These are phyloP conservation scores for Musa troglodytarum DNA, from an alignment of 176 grass and related monocot genomes.

Conservation along the genomic window DNA sequence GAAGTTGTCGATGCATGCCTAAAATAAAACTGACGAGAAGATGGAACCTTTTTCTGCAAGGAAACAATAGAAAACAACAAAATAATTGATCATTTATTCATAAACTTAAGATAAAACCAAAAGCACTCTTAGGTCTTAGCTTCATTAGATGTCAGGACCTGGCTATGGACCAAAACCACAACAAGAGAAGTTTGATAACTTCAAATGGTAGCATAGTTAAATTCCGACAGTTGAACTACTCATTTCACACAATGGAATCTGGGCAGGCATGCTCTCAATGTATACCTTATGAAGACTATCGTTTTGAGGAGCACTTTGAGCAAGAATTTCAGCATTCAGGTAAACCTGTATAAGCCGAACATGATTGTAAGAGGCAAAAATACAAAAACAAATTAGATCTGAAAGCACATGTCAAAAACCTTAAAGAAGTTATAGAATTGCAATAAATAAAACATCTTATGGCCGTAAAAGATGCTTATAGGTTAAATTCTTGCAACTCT, in stretches of 20 bases:
- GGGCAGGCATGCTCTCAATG: neutral
- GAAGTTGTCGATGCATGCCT: constrained; percentile 30
- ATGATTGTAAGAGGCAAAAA: neutral
- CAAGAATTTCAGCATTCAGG: constrained; percentile 57
- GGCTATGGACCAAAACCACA: no score
- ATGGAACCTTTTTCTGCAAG: constrained; percentile 41
- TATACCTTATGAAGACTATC: constrained; percentile 53
- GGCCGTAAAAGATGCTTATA: no score
- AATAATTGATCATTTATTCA: neutral
- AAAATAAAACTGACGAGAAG: constrained; percentile 48
- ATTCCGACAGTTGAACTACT: neutral
- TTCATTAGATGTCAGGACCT: no score
- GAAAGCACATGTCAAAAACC: neutral
- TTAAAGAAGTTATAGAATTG: neutral
- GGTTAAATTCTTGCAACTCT: no score
- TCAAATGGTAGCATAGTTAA: neutral
- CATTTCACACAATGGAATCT: neutral
- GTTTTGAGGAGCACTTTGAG: constrained; percentile 28
- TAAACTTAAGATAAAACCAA: neutral
- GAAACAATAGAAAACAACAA: constrained; percentile 14
- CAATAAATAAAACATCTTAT: neutral
- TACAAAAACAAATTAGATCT: constrained; percentile 16
- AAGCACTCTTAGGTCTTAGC: neutral
- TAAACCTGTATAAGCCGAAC: constrained; percentile 37
- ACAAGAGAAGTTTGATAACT: neutral